These are phyloP conservation scores for Ophidiomyces ophidiicola DNA, from an alignment of 2,329 filamentous ascomycete species.

Conservation along the genomic window DNA sequence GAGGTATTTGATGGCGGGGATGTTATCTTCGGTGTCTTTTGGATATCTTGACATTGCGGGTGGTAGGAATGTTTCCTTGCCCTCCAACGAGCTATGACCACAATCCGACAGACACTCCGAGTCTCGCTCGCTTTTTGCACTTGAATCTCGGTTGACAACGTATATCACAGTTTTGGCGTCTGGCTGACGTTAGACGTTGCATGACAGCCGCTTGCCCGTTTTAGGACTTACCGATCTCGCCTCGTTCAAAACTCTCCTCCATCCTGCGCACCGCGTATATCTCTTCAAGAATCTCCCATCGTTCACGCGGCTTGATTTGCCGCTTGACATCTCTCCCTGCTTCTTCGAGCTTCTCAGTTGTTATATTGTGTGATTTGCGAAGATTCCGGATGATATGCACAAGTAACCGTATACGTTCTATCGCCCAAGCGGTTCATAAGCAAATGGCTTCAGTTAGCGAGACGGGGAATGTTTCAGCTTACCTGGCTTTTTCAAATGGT, in stretches of 20 bases:
- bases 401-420: conserved; percentile 29
- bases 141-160: conserved; percentile 28
- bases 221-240: conserved; percentile 26
- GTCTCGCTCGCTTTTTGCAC: conserved; percentile 14
- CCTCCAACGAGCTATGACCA: neutral
- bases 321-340: conserved; percentile 28
- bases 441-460: neutral
- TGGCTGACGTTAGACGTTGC: conserved; percentile 12
- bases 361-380: conserved; percentile 23
- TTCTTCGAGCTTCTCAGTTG: conserved; percentile 30
- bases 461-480: conserved; percentile 15
- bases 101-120: conserved; percentile 10
- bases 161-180: conserved; percentile 28
- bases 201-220: neutral
- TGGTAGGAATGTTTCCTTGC: neutral
- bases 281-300: conserved; percentile 30
- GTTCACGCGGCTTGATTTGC: conserved; percentile 27
- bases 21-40: neutral
- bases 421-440: neutral
- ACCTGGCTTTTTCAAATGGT: conserved; percentile 38
- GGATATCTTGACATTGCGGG: neutral
- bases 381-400: conserved; percentile 33
- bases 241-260: conserved; percentile 31
- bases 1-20: conserved; percentile 2
- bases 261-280: conserved; percentile 30